Base-by-base conservation (phyloP, 208 protist genomes). In the Trypanosoma platydactyli region DNA sequence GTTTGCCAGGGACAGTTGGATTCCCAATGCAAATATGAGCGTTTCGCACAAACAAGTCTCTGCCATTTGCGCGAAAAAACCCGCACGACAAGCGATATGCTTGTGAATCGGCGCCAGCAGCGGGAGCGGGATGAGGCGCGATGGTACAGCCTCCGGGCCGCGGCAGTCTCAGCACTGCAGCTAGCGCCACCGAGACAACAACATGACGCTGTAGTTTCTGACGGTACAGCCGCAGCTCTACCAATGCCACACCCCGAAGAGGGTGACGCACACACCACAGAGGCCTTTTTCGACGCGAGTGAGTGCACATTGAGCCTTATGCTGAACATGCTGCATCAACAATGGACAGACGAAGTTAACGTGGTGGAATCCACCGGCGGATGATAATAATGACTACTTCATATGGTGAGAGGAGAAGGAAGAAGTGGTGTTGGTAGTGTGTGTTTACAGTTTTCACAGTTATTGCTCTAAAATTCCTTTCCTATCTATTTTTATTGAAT, bases 101-200 rank as follows among this genome's bases (percentile, higher is more conserved):
- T 70, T 40, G 40, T 70, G 5, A 45, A 16, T 30, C 38, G 54
- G 45, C 52, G 64, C 5, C 54, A 60, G 54, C 64, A 70, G 55
- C 53, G 29, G 33, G 64, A 70, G 30, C 1, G 42, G 25, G 27
- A 70, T 25, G 64, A 70, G 20, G 64, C 64, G 25, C n/a, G 22
- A 7, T 70, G 53, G 54, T 46, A 59, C 15, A 60, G 33, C 29
- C 20, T 54, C 9, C 41, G 55, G 16, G 54, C 45, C 16, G 45
- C 33, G 33, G 42, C 40, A 20, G 15, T 55, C 6, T 7, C 52
- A 12, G 29, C n/a, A 0, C 20, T 63, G 24, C 64, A 70, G 18
- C 18, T 44, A 38, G 5, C 33, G 33, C 33, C 33, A 38, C 33
- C 33, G 9, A 3, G 3, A 3, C 33, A 38, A 9, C 33, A 3